Evolutionary conservation across 192 early-diverging fungal species (phyloP), one percentile per base, ranked within the genome.

Genomic region (Entrophospora sp.): DNA sequence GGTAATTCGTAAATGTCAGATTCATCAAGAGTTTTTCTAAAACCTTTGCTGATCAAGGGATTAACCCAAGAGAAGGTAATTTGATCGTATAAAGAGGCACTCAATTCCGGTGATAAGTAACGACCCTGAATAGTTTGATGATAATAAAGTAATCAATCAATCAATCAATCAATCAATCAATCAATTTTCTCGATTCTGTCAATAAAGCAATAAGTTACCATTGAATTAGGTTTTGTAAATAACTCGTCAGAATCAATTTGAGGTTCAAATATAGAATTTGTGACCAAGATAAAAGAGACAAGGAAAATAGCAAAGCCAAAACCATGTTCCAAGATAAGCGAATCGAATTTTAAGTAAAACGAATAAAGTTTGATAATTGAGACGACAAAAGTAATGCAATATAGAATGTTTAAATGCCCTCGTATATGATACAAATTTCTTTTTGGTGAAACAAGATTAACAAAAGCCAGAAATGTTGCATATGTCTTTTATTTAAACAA

Each of bases 61-160:
- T 71, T 73, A 4, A 76, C 16, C 71, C 71, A 76, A 0, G 71
- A 65, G 38, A 71, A 76, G 1, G 56, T 52, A 22, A 70, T 31
- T 30, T 65, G 66, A 1, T 49, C 49, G 34, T 72, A 72, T 20
- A 76, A n/a, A 4, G 75, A 76, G 4, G 64, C 24, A 16, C 51
- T 51, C 13, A 64, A 2, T 28, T 64, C 62, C 0, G 62, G 62
- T 22, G 62, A 64, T 36, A 22, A 20, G 16, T 37, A 51, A 20
- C n/a, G 13, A 51, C 45, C 62, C 62, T 64, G 4, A 18, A 34
- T 55, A 34, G 8, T 22, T 16, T 7, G 6, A 12, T 18, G n/a
- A 58, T 5, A 36, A 38, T 22, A 16, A 45, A 45, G 20, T 28
- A 36, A 64, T 64, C 16, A 22, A 64, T 22, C n/a, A 52, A 24